Base-by-base conservation (phyloP, 805 yeast species). In the Kuraishia capsulata region DNA sequence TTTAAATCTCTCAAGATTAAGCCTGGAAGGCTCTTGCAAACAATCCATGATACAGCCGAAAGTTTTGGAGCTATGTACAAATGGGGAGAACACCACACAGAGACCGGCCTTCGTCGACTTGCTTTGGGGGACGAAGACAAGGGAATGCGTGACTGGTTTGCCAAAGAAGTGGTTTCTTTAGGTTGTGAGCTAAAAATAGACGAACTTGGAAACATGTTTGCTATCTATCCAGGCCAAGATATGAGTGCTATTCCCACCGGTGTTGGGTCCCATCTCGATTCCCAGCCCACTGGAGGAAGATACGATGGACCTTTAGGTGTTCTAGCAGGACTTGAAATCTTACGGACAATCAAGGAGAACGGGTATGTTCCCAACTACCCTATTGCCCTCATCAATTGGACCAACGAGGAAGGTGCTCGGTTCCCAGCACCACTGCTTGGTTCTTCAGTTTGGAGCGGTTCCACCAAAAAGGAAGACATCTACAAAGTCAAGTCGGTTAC, bases 271-370 rank as follows among this genome's bases (percentile, higher is more conserved):
- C 88, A 81, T 55, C 57, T 81, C 40, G 88, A 81, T 48, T 81
- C 88, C 1, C 88, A 81, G 56, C 88, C 88, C 21, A 76, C 80
- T 6, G 88, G 87, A 31, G 88, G 88, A 10, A 64, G 85, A 42
- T 81, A 80, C 48, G 88, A 81, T 49, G 88, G 88, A 33, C 74
- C 81, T 29, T 64, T 67, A 30, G 88, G 88, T 17, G 87, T 81
- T 4, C 59, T 79, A 30, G 58, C 80, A 5, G 87, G 85, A 1
- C 58, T 81, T 34, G 86, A 81, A 55, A 76, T 81, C 4, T 55
- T 81, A 46, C 62, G 85, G 43, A 78, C 86, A 4, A 57, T 81
- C 50, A 72, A 76, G 42, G 84, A 75, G 16, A 74, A 76, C 52
- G 61, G 65, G 33, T 69, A 59, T 47, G 64, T 61, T 9, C 85